These are phyloP conservation scores for Glycine tomentella DNA, from an alignment of 306 rosid species.

Conservation along the genomic window DNA sequence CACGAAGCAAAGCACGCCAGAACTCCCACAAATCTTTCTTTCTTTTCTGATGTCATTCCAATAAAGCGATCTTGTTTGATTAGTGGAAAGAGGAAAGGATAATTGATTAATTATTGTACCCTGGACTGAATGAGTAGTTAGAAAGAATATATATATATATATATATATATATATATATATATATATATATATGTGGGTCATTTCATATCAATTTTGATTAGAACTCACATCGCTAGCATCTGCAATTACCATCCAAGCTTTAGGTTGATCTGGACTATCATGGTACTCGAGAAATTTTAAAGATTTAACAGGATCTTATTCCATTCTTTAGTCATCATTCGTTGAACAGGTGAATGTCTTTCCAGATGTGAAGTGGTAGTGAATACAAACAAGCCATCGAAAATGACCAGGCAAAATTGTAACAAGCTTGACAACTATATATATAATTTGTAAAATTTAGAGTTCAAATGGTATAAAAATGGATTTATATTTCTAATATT, in stretches of 20 bases:
- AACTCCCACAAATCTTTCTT: neutral
- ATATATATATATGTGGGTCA: constrained; percentile 25
- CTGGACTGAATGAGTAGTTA: constrained; percentile 12
- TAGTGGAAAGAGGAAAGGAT: constrained; percentile 27
- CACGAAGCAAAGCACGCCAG: constrained; percentile 36
- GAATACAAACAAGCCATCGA: constrained; percentile 31
- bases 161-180: neutral
- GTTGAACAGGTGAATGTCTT: constrained; percentile 13
- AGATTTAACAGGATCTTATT: constrained; percentile 45
- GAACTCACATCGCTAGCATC: neutral
- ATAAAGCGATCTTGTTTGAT: neutral
- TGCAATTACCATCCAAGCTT: constrained; percentile 31
- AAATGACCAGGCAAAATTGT: neutral
- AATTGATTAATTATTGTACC: constrained; percentile 6
- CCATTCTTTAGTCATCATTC: constrained; percentile 27
- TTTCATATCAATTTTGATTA: constrained; percentile 28
- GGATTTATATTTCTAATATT: neutral
- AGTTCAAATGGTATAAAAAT: neutral
- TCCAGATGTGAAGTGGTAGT: constrained; percentile 5
- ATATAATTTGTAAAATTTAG: neutral
- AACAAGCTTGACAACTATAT: neutral
- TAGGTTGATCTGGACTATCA: constrained; percentile 36
- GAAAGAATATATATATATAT: neutral
- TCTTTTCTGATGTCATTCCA: constrained; percentile 36
- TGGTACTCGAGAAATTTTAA: constrained; percentile 16